Evolutionary conservation across 1,139 yeast genomes (phyloP).

Genomic region (Saccharomyces pastorianus): DNA sequence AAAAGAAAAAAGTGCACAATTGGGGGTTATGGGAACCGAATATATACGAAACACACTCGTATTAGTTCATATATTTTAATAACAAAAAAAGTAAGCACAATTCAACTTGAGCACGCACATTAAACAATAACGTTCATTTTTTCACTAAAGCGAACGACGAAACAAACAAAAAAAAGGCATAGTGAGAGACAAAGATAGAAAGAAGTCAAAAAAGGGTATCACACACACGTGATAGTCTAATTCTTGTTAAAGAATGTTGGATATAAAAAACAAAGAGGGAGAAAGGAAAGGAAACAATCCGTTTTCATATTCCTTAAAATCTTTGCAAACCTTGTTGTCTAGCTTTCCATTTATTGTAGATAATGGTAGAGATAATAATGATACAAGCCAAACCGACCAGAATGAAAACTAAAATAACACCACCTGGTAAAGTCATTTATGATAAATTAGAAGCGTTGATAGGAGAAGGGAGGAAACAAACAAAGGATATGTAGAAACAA

Average conservation of each 20-base stretch:
- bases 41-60: background rate
- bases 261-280: background rate
- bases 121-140: conserved; percentile 2
- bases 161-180: conserved; percentile 1
- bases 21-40: background rate
- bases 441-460: background rate
- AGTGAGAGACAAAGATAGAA: conserved; percentile 1
- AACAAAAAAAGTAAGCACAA: background rate
- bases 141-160: background rate
- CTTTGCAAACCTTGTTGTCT: conserved; percentile 36
- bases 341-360: conserved; percentile 31
- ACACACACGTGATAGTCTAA: conserved; percentile 1
- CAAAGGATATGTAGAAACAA: background rate
- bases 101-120: conserved; percentile 4
- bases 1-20: background rate
- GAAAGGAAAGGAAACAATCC: too few species aligned
- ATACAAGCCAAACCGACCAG: conserved; percentile 39
- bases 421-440: conserved; percentile 36
- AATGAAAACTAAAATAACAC: conserved; percentile 46
- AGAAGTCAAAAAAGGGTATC: background rate
- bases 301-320: conserved; percentile 22
- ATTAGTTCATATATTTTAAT: background rate
- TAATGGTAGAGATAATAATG: conserved; percentile 29
- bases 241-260: background rate
- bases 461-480: background rate